Conservation (phyloP, 495 filamentous ascomycete species). For the Xylaria flabelliformis region DNA sequence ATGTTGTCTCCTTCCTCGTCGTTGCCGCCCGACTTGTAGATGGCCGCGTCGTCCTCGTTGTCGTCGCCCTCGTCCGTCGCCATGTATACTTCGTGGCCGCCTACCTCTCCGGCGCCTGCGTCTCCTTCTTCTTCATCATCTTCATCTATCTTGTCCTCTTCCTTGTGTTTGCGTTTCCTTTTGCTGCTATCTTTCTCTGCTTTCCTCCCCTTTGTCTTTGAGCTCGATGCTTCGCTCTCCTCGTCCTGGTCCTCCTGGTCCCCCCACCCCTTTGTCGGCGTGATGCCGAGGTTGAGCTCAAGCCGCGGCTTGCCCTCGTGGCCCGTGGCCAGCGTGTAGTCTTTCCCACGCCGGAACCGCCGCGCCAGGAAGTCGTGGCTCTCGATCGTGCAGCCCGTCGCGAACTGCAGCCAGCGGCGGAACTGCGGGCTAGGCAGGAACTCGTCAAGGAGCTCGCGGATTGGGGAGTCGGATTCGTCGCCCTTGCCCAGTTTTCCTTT, state of each 20-base stretch:
- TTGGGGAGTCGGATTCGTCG: constrained; percentile 55
- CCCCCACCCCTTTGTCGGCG: constrained; percentile 81
- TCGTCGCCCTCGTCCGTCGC: constrained; percentile 75
- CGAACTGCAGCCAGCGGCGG: constrained; percentile 82
- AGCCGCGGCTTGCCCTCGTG: constrained; percentile 81
- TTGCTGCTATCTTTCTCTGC: constrained; percentile 34
- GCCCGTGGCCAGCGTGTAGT: constrained; percentile 90
- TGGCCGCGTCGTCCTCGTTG: constrained; percentile 77
- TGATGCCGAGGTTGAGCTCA: constrained; percentile 86
- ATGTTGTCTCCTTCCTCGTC: constrained; percentile 86
- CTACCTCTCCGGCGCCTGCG: constrained; percentile 61
- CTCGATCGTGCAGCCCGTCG: constrained; percentile 72
- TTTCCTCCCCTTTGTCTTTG: constrained; percentile 49
- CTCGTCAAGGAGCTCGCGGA: constrained; percentile 76
- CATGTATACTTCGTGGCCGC: constrained; percentile 94
- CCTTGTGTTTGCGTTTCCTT: constrained; percentile 43
- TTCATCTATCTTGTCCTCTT: constrained; percentile 30
- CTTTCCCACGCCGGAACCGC: constrained; percentile 82
- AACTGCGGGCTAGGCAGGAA: constrained; percentile 88
- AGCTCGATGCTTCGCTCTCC: constrained; percentile 14
- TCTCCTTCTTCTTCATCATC: constrained; percentile 30
- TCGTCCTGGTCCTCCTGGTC: constrained; percentile 62
- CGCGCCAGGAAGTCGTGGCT: constrained; percentile 75
- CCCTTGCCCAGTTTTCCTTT: constrained; percentile 19
- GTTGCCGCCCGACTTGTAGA: constrained; percentile 68